Evolutionary conservation across 345 rosid species (phyloP).

Genomic region (Mercurialis annua): DNA sequence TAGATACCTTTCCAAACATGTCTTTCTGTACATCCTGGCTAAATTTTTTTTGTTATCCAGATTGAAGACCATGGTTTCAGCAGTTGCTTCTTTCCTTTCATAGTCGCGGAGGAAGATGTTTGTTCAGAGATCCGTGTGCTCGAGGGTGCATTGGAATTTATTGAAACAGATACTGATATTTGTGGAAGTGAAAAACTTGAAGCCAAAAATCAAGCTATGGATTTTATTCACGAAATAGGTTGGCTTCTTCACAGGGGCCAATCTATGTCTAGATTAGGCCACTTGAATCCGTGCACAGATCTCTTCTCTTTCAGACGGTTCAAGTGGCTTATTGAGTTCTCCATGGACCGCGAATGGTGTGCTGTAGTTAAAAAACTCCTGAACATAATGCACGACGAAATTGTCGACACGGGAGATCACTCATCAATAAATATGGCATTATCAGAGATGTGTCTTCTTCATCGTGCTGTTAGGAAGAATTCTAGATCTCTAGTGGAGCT

Average conservation of each 20-base stretch:
- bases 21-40: conserved; percentile 5
- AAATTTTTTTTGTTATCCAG: conserved; percentile 45
- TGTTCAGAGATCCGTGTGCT: conserved; percentile 85
- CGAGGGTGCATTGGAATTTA: conserved; percentile 59
- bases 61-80: conserved; percentile 85
- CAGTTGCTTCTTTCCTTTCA: conserved; percentile 91
- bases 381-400: conserved; percentile 61
- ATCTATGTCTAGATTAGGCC: conserved; percentile 50
- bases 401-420: conserved; percentile 57
- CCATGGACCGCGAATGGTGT: conserved; percentile 96
- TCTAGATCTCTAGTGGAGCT: conserved; percentile 69
- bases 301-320: conserved; percentile 66
- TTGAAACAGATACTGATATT: conserved; percentile 45
- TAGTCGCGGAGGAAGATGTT: conserved; percentile 79
- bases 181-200: conserved; percentile 32
- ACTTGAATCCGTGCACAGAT: conserved; percentile 56
- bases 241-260: conserved; percentile 95
- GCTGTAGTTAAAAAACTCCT: conserved; percentile 85
- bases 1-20: conserved; percentile 7
- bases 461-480: conserved; percentile 93
- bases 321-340: conserved; percentile 90
- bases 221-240: conserved; percentile 93
- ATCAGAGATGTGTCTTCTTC: conserved; percentile 82
- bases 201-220: conserved; percentile 69
- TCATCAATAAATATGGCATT: conserved; percentile 48